phyloP scores from a whole-genome alignment of 176 grass and related monocot genomes.

The Phoenix dactylifera region DNA sequence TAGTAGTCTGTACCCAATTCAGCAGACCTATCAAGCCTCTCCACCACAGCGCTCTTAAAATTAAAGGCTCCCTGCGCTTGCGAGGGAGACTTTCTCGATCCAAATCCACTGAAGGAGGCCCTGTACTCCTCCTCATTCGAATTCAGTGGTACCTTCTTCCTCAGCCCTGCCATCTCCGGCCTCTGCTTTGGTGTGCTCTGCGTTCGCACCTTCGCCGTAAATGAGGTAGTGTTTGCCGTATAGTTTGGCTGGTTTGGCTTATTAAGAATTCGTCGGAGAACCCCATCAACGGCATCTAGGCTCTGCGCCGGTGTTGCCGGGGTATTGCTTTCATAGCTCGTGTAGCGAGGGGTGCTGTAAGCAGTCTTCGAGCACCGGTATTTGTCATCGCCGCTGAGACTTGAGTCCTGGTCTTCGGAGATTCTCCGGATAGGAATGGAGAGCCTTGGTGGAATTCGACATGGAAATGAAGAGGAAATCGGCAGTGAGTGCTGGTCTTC shows the following conservation, averaged over 20 bases:
- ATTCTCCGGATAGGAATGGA: conserved; percentile 15
- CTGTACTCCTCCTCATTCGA: conserved; percentile 9
- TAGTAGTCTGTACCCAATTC: conserved; percentile 46
- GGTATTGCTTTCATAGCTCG: not conserved
- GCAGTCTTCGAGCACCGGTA: conserved; percentile 32
- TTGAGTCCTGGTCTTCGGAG: conserved; percentile 8
- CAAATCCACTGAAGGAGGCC: conserved; percentile 16
- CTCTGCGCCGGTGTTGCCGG: conserved; percentile 31
- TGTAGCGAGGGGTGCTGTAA: conserved; percentile 37
- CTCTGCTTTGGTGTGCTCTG: conserved; percentile 61
- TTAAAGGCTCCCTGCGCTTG: conserved; percentile 19
- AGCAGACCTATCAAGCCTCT: conserved; percentile 14
- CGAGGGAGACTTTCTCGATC: conserved; percentile 33
- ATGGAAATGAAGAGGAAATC: conserved; percentile 24
- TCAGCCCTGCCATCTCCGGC: not conserved
- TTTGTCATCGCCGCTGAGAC: not conserved
- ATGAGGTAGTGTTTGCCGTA: conserved; percentile 75
- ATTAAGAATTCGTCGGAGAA: conserved; percentile 17
- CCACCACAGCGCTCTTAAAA: conserved; percentile 14
- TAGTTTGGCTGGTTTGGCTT: conserved; percentile 43
- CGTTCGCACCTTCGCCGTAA: conserved; percentile 49
- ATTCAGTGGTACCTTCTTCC: conserved; percentile 1
- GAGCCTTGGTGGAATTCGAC: conserved; percentile 17
- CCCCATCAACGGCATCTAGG: conserved; percentile 6
- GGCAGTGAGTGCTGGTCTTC: conserved; percentile 4